These are phyloP conservation scores for Picochlorum sp. DNA, from an alignment of 139 green algal genomes.

Conservation along the genomic window DNA sequence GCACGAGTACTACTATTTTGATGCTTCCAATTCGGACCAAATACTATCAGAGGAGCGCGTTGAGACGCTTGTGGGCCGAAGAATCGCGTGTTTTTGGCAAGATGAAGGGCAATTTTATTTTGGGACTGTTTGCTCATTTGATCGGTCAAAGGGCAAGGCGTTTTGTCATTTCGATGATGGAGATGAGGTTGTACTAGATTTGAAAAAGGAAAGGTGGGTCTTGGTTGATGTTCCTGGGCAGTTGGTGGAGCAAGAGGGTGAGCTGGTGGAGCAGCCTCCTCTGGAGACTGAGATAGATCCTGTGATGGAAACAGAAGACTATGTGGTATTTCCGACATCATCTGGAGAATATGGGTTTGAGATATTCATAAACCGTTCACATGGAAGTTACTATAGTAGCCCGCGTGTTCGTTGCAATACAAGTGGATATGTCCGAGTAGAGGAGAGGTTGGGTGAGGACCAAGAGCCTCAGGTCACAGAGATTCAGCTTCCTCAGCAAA, in stretches of 20 bases:
- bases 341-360: too few relatives aligned
- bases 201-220: neutral
- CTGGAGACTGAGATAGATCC: neutral
- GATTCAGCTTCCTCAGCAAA: too few relatives aligned
- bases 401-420: too few relatives aligned
- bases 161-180: slow-evolving; percentile 1
- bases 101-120: neutral
- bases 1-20: neutral
- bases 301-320: too few relatives aligned
- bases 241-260: neutral
- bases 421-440: too few relatives aligned
- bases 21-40: neutral
- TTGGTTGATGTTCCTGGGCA: neutral
- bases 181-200: neutral
- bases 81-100: neutral
- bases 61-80: neutral
- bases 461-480: too few relatives aligned
- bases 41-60: neutral
- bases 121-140: neutral
- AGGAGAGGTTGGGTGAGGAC: too few relatives aligned
- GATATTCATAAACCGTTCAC: too few relatives aligned
- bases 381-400: too few relatives aligned
- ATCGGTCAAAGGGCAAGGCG: neutral
- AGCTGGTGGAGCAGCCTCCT: neutral
- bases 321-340: too few relatives aligned